A percentile compares a stretch with the other conserved stretches of the same genome.
These are phyloP conservation scores for Suillus plorans DNA, from an alignment of 768 basidiomycete species.

Conservation along the genomic window DNA sequence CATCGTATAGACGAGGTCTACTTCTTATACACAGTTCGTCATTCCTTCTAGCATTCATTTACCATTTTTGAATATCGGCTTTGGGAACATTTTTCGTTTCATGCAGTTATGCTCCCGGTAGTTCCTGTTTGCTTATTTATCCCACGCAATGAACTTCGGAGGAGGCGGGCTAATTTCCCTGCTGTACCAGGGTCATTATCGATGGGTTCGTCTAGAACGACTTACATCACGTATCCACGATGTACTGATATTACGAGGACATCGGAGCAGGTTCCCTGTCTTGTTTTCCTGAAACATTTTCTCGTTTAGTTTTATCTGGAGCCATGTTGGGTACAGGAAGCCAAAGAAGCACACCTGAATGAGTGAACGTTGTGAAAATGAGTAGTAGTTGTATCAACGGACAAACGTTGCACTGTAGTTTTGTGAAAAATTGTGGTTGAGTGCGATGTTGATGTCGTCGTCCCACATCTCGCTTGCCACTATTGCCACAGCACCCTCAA, in stretches of 20 bases:
- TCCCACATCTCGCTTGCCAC: conserved; percentile 23
- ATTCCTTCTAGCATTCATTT: not conserved
- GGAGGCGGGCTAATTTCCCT: not conserved
- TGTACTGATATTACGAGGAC: not conserved
- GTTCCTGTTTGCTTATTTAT: not conserved
- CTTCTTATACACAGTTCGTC: not conserved
- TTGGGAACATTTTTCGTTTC: not conserved
- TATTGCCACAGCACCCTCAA: conserved; percentile 16
- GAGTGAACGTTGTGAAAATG: conserved; percentile 6
- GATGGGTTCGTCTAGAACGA: not conserved
- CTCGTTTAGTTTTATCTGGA: not conserved
- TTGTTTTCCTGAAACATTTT: not conserved
- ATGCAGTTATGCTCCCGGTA: not conserved
- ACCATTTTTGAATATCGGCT: not conserved
- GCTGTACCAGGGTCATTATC: not conserved
- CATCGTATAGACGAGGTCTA: not conserved
- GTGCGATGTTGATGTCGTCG: conserved; percentile 12
- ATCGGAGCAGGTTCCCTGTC: not conserved
- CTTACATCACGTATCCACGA: not conserved
- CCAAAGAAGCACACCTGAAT: conserved; percentile 2
- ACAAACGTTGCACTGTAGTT: conserved; percentile 12
- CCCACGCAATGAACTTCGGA: not conserved
- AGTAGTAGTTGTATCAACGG: conserved; percentile 18
- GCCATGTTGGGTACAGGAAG: not conserved
- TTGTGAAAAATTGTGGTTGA: conserved; percentile 27